Evolutionary conservation across 805 yeast species (phyloP), one percentile per base, ranked within the genome.

Genomic region (Kregervanrija delftensis): DNA sequence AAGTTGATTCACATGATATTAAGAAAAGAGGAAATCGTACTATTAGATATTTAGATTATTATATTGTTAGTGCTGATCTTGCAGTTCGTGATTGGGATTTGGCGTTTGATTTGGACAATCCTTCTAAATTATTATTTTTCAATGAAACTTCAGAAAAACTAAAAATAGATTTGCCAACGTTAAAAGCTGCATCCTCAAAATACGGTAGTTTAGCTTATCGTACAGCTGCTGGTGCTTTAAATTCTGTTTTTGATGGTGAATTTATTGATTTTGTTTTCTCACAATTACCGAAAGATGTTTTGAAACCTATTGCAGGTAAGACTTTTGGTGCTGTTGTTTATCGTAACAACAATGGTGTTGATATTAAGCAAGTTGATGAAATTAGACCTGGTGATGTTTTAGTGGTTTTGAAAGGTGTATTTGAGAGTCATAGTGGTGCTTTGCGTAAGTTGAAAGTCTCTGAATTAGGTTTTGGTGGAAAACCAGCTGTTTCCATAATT

Each of bases 311-410:
- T 39, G 95, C 88, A 0, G 61, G 65, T 33, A 79, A 83, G 52
- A 74, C 86, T 0, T 86, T 69, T 60, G 98, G 98, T 35, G 82
- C 74, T n/a, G 72, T 76, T 16, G 72, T 84, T 49, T 89, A 81
- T 64, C 67, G 71, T 50, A 84, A 74, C 51, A 63, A 75, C 47
- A 72, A 71, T 55, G 73, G 78, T 38, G 55, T 69, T 2, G 68
- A 71, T 6, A 74, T 79, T 6, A 64, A 72, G 12, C 79, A 75
- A 52, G 55, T 65, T 30, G 88, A 79, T 44, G 84, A 79, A 35
- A 75, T 89, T 44, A 72, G 76, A 40, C 82, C 95, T 0, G 99
- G 99, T 48, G 98, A 93, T 61, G 72, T 91, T 9, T 64, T 88
- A 36, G 85, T 88, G 42, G 75, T 88, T 49, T 76, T 81, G 55